Evolutionary conservation across 768 basidiomycete genomes (phyloP).

Genomic region (Guyanaporus albipodus): DNA sequence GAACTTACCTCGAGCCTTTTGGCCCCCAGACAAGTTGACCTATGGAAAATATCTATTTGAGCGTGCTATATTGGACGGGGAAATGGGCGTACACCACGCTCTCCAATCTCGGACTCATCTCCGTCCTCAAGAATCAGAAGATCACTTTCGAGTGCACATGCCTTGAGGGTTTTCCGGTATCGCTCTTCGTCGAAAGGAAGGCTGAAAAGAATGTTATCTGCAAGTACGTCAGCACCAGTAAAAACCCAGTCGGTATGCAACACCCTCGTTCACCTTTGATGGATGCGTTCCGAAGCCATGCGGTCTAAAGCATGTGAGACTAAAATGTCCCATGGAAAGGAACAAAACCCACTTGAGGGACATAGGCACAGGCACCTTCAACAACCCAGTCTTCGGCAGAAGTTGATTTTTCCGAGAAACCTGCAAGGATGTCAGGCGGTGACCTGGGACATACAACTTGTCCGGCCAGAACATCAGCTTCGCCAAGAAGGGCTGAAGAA

Average conservation of each 20-base stretch:
- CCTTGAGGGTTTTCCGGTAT: slow-evolving; percentile 75
- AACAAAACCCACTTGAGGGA: slow-evolving; percentile 56
- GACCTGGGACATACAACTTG: slow-evolving; percentile 82
- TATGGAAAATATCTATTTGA: slow-evolving; percentile 6
- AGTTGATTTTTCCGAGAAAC: slow-evolving; percentile 42
- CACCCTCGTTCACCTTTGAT: slow-evolving; percentile 22
- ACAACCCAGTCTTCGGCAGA: slow-evolving; percentile 71
- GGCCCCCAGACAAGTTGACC: slow-evolving; percentile 47
- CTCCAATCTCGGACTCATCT: slow-evolving; percentile 84
- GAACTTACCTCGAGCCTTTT: slow-evolving; percentile 59
- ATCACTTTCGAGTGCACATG: slow-evolving; percentile 69
- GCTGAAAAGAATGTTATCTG: slow-evolving; percentile 76
- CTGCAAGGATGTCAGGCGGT: slow-evolving; percentile 72
- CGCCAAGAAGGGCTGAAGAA: slow-evolving; percentile 64
- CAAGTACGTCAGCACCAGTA: slow-evolving; percentile 9
- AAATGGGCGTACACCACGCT: slow-evolving; percentile 58
- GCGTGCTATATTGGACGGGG: neutral
- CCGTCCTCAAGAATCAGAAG: slow-evolving; percentile 83
- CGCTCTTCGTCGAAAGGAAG: slow-evolving; percentile 69
- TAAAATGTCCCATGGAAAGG: slow-evolving; percentile 1
- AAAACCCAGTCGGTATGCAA: slow-evolving; percentile 36
- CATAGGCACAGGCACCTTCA: slow-evolving; percentile 77
- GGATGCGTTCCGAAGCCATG: slow-evolving; percentile 74
- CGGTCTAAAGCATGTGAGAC: slow-evolving; percentile 33
- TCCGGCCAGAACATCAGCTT: slow-evolving; percentile 56